Evolutionary conservation across 495 filamentous ascomycete genomes (phyloP).

Genomic region (Penicillium lividum): DNA sequence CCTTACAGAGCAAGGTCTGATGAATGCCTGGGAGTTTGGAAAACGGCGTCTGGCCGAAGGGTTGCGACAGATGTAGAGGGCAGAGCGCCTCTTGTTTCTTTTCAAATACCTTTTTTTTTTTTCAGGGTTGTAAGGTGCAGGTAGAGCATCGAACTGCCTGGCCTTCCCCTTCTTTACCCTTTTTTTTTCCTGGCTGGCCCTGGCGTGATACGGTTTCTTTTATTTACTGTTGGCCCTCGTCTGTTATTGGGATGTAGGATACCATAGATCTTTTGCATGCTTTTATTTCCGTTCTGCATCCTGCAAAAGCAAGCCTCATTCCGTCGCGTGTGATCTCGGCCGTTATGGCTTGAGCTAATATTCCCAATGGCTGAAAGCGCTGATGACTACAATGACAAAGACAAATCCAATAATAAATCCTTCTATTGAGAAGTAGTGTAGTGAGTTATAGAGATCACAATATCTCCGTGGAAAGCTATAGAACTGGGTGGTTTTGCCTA

Average conservation of each 20-base stretch:
- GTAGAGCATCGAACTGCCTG: slow-evolving; percentile 23
- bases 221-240: slow-evolving; percentile 19
- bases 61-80: slow-evolving; percentile 68
- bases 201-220: slow-evolving; percentile 40
- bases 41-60: slow-evolving; percentile 89
- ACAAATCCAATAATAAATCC: slow-evolving; percentile 1
- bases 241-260: slow-evolving; percentile 18
- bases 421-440: neutral
- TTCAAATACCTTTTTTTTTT: slow-evolving; percentile 3
- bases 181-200: slow-evolving; percentile 43
- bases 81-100: neutral
- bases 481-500: slow-evolving; percentile 17
- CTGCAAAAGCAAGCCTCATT: slow-evolving; percentile 19
- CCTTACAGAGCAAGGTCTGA: slow-evolving; percentile 90
- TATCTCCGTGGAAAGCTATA: slow-evolving; percentile 5
- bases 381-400: slow-evolving; percentile 27
- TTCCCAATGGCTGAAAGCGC: slow-evolving; percentile 16
- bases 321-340: slow-evolving; percentile 4
- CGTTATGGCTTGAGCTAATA: slow-evolving; percentile 18
- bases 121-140: slow-evolving; percentile 1
- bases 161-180: slow-evolving; percentile 21
- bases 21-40: slow-evolving; percentile 94
- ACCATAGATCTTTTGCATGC: slow-evolving; percentile 32
- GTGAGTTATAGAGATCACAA: neutral
- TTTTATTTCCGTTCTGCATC: slow-evolving; percentile 18